These are phyloP conservation scores for Pholiota molesta DNA, from an alignment of 768 basidiomycete genomes.

Conservation along the genomic window DNA sequence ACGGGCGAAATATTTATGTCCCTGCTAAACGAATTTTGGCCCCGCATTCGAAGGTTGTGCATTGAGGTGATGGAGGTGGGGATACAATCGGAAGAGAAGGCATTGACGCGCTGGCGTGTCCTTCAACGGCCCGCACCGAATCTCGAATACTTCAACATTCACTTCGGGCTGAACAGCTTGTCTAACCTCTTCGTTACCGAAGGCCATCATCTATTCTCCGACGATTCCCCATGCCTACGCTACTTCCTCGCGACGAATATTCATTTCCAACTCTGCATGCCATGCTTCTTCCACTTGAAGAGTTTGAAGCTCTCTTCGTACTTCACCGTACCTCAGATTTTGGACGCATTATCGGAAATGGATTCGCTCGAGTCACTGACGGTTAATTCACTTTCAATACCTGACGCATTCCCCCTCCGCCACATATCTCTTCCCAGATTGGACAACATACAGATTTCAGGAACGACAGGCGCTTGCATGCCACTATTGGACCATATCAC, in stretches of 20 bases:
- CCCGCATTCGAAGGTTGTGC: conserved; percentile 3
- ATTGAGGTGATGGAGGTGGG: conserved; percentile 9
- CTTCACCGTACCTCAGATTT: conserved; percentile 2
- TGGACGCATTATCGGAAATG: conserved; percentile 2
- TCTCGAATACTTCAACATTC: conserved; percentile 7
- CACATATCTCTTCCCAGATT: neutral
- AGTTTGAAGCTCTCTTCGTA: neutral
- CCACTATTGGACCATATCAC: conserved; percentile 6
- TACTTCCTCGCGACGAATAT: neutral
- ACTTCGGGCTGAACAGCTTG: conserved; percentile 8
- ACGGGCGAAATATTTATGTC: conserved; percentile 6
- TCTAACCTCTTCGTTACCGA: conserved; percentile 3
- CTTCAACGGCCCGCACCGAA: conserved; percentile 7
- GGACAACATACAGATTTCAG: neutral
- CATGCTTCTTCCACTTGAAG: neutral
- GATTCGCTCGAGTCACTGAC: conserved; percentile 1
- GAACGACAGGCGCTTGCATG: conserved; percentile 1
- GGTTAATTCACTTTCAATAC: neutral
- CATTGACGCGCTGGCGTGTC: conserved; percentile 7
- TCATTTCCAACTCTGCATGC: neutral
- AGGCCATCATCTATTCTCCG: conserved; percentile 4
- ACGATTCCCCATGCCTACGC: conserved; percentile 4
- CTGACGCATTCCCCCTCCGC: neutral
- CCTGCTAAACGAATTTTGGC: conserved; percentile 4
- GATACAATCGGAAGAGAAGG: neutral